phyloP scores from a whole-genome alignment of 2,329 filamentous ascomycete species.

The Metarhizium anisopliae region DNA sequence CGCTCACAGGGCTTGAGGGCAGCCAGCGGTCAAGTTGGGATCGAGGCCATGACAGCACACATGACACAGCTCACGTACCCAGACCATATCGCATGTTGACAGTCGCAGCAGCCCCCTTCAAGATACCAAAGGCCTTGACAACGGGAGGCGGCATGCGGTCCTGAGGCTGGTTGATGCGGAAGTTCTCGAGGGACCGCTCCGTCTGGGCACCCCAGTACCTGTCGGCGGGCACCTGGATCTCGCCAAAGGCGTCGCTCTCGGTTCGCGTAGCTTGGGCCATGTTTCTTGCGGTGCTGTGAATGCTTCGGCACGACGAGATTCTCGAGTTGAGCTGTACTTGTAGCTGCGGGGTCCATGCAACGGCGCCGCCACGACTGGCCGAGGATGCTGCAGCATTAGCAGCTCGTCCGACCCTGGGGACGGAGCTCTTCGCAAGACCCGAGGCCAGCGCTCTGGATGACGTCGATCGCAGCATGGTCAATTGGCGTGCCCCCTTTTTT shows the following conservation, averaged over 20 bases:
- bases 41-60: too few species aligned
- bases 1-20: neutral
- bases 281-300: constrained; percentile 5
- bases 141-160: constrained; percentile 96
- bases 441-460: constrained; percentile 4
- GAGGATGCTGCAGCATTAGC: neutral
- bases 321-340: neutral
- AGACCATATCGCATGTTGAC: constrained; percentile 95
- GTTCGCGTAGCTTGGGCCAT: constrained; percentile 51
- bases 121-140: constrained; percentile 86
- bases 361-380: neutral
- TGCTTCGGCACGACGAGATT: neutral
- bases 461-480: constrained; percentile 4
- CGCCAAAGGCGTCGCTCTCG: constrained; percentile 96
- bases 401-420: constrained; percentile 2
- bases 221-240: constrained; percentile 83
- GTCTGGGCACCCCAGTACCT: constrained; percentile 99
- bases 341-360: constrained; percentile 4
- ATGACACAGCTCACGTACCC: constrained; percentile 36
- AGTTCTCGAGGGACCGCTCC: constrained; percentile 92
- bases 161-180: constrained; percentile 98
- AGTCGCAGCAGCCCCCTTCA: constrained; percentile 91
- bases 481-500: neutral
- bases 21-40: too few species aligned
- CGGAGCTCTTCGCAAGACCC: neutral